A percentile compares a stretch with the other conserved stretches of the same genome.
phyloP scores from a whole-genome alignment of 2,329 filamentous ascomycete species.

The Fusarium longipes region DNA sequence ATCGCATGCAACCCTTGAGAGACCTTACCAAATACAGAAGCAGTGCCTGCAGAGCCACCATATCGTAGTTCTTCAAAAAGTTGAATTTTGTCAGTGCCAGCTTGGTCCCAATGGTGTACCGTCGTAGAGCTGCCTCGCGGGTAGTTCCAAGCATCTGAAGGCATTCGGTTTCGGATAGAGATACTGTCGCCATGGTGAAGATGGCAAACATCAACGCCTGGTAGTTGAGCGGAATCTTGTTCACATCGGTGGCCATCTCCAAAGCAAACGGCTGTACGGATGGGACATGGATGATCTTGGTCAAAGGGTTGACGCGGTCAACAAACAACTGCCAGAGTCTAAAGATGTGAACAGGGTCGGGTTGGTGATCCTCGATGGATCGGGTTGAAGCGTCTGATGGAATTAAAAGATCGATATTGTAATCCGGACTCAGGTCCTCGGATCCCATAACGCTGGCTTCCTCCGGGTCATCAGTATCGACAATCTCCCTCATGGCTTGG shows the following conservation, averaged over 20 bases:
- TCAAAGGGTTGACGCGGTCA: conserved; percentile 78
- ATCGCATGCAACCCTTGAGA: not conserved
- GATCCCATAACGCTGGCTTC: conserved; percentile 62
- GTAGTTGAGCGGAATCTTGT: conserved; percentile 65
- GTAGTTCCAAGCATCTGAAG: conserved; percentile 62
- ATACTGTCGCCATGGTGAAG: conserved; percentile 69
- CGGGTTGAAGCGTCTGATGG: conserved; percentile 53
- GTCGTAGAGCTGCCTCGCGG: conserved; percentile 61
- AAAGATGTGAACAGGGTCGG: conserved; percentile 73
- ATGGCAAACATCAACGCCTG: conserved; percentile 74
- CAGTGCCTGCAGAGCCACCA: conserved; percentile 69
- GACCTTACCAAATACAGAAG: conserved; percentile 64
- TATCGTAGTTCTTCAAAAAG: conserved; percentile 69
- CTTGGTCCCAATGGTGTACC: conserved; percentile 64
- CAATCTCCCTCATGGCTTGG: conserved; percentile 68
- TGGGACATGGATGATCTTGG: conserved; percentile 78
- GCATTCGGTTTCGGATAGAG: conserved; percentile 67
- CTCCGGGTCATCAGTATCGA: conserved; percentile 61
- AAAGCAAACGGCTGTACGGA: conserved; percentile 73
- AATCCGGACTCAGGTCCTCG: conserved; percentile 63
- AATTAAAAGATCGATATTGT: conserved; percentile 63
- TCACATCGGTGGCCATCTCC: conserved; percentile 68
- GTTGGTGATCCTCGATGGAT: conserved; percentile 66
- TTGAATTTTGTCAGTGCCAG: conserved; percentile 62
- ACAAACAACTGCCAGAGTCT: conserved; percentile 80